Evolutionary conservation across 129 eudicot species (phyloP).

Genomic region (Arctium minus): DNA sequence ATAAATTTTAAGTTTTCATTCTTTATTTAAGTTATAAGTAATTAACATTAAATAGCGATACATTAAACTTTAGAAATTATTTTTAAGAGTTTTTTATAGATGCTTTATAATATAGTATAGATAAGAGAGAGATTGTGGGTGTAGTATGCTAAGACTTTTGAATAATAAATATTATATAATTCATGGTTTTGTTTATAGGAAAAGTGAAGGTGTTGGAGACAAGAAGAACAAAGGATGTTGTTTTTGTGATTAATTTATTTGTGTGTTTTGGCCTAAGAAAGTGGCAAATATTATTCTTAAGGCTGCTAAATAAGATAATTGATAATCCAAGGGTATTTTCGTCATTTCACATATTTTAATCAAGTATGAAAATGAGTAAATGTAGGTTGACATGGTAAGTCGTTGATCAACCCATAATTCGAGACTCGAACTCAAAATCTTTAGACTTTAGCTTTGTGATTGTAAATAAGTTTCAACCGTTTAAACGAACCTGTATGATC

Average conservation of each 20-base stretch:
- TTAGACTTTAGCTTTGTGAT: background rate
- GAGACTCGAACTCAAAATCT: background rate
- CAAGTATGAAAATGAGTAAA: background rate
- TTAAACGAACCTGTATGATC: background rate
- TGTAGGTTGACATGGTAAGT: background rate
- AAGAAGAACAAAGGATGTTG: conserved; percentile 36
- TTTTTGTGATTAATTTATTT: conserved; percentile 24
- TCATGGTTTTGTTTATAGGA: conserved; percentile 1
- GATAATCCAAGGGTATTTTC: background rate
- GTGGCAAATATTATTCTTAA: conserved; percentile 18
- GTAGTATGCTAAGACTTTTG: conserved; percentile 1
- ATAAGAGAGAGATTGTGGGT: conserved; percentile 19
- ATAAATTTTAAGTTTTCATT: too few relatives aligned
- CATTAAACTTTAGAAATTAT: too few relatives aligned
- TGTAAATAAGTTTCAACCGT: too few relatives aligned
- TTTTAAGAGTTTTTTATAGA: too few relatives aligned
- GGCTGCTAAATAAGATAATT: conserved; percentile 23
- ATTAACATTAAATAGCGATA: too few relatives aligned
- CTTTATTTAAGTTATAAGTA: too few relatives aligned
- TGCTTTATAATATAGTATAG: too few relatives aligned
- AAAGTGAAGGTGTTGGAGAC: conserved; percentile 29
- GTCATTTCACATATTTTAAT: background rate
- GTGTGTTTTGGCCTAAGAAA: conserved; percentile 11
- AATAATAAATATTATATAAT: background rate
- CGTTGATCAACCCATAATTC: background rate